Evolutionary conservation across 805 yeast species (phyloP).

Genomic region (Vanderwaltozyma tropicalis): DNA sequence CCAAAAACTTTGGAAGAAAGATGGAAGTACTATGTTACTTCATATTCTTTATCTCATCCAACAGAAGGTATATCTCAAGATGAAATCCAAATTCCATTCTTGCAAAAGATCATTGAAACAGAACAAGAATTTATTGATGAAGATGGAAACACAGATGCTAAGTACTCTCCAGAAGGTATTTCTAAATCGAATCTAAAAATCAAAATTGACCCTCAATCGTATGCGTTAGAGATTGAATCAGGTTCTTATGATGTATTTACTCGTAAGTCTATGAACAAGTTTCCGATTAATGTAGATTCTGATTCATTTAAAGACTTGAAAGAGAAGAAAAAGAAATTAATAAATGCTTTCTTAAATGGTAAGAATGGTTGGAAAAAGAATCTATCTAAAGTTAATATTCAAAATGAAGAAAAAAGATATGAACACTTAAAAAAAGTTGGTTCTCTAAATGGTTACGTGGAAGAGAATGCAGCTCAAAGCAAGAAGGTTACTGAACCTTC

Average conservation of each 20-base stretch:
- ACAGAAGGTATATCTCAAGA: conserved; percentile 89
- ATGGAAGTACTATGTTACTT: conserved; percentile 90
- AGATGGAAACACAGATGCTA: conserved; percentile 15
- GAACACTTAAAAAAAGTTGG: conserved; percentile 15
- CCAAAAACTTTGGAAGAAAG: conserved; percentile 59
- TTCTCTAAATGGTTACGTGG: conserved; percentile 7
- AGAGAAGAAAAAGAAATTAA: conserved; percentile 27
- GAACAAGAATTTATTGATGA: conserved; percentile 40
- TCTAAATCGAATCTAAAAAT: conserved; percentile 65
- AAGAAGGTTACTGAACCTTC: too few relatives aligned
- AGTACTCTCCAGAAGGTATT: conserved; percentile 41
- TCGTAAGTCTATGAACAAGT: conserved; percentile 42
- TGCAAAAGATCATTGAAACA: conserved; percentile 47
- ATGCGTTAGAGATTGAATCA: conserved; percentile 70
- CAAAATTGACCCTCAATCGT: conserved; percentile 66
- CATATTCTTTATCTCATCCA: conserved; percentile 89
- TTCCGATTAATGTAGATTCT: conserved; percentile 16
- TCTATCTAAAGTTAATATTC: conserved; percentile 30
- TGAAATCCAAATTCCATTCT: conserved; percentile 68
- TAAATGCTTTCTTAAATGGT: conserved; percentile 38
- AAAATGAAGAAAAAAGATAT: conserved; percentile 16
- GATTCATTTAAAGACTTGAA: conserved; percentile 23
- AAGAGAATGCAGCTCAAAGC: neutral
- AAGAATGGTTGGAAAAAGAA: conserved; percentile 47
- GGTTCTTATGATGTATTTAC: conserved; percentile 72